Evolutionary conservation across 2,329 filamentous ascomycete species (phyloP), one percentile per base, ranked within the genome.

Genomic region (Paradendryphiella salina): DNA sequence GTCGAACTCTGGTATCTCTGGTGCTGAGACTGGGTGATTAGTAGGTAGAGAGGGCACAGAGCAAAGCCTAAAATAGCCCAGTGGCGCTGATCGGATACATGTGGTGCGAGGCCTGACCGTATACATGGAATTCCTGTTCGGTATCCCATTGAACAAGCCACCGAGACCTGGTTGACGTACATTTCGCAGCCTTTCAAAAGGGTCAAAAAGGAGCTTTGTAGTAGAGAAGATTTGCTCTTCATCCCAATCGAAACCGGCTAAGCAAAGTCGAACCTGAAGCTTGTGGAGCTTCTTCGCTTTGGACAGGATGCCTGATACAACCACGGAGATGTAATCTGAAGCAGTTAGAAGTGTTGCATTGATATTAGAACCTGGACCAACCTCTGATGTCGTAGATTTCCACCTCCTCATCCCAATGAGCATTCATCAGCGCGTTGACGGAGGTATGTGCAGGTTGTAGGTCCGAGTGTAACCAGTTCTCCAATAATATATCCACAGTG

Each of bases 321-420:
- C 63, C 8, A 69, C 67, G 11, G 59, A 56, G 4, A 70, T 56
- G 39, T 70, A 71, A 47, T 72, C 69, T 68, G 34, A 2, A 8
- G 14, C 1, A 1, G 0, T 32, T 54, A 18, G 48, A 28, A 52
- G 14, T 10, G 1, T 26, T 10, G 6, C 1, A 5, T 13, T 5
- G 13, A 17, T 20, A 4, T 18, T 26, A 17, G 10, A 3, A 8
- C 1, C 3, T 15, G 14, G 15, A 46, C 53, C 29, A 33, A 66
- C 64, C 64, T 50, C 69, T 59, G 8, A 72, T 65, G 42, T 73
- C 69, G 46, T 72, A 73, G 23, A 73, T 59, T 41, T 73, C 69
- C 1, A 73, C 68, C 40, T 73, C 69, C 46, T 70, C 66, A 23
- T 70, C 64, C 67, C 66, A 72, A 1, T 40, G 10, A 17, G 42